Evolutionary conservation across 2,329 filamentous ascomycete species (phyloP), one percentile per base, ranked within the genome.

Genomic region (Colletotrichum gloeosporioides): DNA sequence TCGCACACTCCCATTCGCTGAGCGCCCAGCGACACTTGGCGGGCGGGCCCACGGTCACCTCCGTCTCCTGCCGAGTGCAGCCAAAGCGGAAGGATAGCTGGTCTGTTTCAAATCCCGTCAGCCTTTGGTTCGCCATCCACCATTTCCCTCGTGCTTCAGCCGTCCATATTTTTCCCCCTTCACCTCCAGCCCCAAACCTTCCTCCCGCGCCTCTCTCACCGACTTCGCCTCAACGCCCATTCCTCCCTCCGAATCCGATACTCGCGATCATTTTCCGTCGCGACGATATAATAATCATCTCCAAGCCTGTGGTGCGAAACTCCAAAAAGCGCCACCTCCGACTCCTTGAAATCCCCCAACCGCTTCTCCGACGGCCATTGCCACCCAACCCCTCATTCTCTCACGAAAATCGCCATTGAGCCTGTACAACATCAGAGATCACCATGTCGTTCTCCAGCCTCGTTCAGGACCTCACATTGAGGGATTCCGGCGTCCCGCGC

Each of bases 391-490:
- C 32, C 67, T 65, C 72, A 32, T 32, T 25, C 27, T 53, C 18
- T 13, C 6, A n/a, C 68, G 25, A 57, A 27, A 12, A 1, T 49
- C 39, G 64, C 68, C 34, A 69, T 55, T 36, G 12, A 59, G 36
- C 16, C 29, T 22, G 12, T 6, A n/a, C 27, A 39, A 36, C 39
- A 32, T n/a, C 63, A 59, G 13, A 55, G n/a, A 61, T 10, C 78
- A 81, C 69, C 76, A 93, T 93, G 92, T 93, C 92, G 44, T 93
- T 93, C 86, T 93, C 92, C 55, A 92, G 90, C 81, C 90, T 93
- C 70, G 91, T 93, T 29, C 92, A 93, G 78, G 92, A 93, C 79
- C 85, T 93, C 77, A 89, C 90, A 32, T 88, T 93, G 77, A 91
- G 91, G 80, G 91, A 93, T 81, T 82, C 85, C 79, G 84, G 86